These are phyloP conservation scores for Pterocarpus santalinus DNA, from an alignment of 306 rosid species.

Conservation along the genomic window DNA sequence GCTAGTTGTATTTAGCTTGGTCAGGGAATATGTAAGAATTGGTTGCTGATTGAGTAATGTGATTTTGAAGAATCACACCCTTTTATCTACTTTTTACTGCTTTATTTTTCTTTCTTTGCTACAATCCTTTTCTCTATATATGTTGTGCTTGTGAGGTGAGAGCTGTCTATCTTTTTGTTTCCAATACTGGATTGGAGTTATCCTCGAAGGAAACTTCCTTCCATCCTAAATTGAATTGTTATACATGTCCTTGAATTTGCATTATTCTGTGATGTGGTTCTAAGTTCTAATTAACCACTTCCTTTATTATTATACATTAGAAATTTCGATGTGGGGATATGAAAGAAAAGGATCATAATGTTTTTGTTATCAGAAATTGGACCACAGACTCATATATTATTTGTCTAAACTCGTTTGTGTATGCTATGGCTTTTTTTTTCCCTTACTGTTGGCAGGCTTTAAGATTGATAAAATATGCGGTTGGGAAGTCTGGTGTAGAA, in stretches of 20 bases:
- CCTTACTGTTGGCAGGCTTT: slow-evolving; percentile 68
- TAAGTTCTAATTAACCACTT: neutral
- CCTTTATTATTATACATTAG: neutral
- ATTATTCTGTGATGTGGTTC: slow-evolving; percentile 1
- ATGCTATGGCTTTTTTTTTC: slow-evolving; percentile 22
- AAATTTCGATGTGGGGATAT: neutral
- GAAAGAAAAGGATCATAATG: slow-evolving; percentile 24
- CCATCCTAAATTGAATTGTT: slow-evolving; percentile 3
- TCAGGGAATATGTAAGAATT: neutral
- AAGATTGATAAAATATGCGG: slow-evolving; percentile 87
- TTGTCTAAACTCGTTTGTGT: slow-evolving; percentile 10
- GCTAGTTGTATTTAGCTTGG: slow-evolving; percentile 2
- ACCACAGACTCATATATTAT: neutral
- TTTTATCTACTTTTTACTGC: neutral
- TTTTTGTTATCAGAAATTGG: slow-evolving; percentile 27
- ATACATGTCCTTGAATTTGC: slow-evolving; percentile 15
- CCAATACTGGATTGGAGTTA: neutral
- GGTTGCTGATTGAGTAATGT: slow-evolving; percentile 32
- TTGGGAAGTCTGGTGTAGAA: slow-evolving; percentile 96
- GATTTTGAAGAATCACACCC: slow-evolving; percentile 20
- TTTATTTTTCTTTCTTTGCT: neutral
- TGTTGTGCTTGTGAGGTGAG: slow-evolving; percentile 42
- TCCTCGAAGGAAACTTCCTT: slow-evolving; percentile 8
- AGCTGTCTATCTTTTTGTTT: neutral
- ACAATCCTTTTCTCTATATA: neutral